phyloP scores from a whole-genome alignment of 768 basidiomycete species.

The Calocera viscosa region DNA sequence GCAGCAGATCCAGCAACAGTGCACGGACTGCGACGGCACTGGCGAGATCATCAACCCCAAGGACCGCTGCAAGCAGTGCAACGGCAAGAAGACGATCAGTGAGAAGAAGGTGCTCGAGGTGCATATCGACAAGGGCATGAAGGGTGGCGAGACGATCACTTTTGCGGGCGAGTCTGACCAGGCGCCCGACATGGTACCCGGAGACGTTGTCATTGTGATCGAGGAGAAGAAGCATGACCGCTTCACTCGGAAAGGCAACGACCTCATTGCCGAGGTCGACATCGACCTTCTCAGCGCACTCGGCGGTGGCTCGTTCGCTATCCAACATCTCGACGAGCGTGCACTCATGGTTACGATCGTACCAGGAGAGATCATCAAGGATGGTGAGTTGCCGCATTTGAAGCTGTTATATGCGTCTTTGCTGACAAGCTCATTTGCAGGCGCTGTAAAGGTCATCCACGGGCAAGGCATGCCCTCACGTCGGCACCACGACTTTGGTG shows the following conservation, averaged over 20 bases:
- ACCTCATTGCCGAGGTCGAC: conserved; percentile 76
- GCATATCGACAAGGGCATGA: conserved; percentile 97
- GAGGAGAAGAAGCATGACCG: conserved; percentile 85
- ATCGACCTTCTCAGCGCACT: conserved; percentile 88
- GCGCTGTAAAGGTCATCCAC: conserved; percentile 76
- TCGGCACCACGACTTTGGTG: conserved; percentile 92
- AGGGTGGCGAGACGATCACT: conserved; percentile 77
- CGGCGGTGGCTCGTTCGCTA: conserved; percentile 77
- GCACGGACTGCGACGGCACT: conserved; percentile 84
- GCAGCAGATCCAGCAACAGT: conserved; percentile 92
- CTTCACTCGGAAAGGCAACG: conserved; percentile 80
- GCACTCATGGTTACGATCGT: conserved; percentile 69
- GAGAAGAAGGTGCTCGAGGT: conserved; percentile 98
- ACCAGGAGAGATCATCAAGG: conserved; percentile 85
- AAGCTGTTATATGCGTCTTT: conserved; percentile 11
- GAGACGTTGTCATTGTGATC: conserved; percentile 87
- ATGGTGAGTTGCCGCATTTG: conserved; percentile 47
- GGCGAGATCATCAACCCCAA: conserved; percentile 91
- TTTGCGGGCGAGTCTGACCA: conserved; percentile 90
- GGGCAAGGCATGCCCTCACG: conserved; percentile 98
- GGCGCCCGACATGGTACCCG: conserved; percentile 73
- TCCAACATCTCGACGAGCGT: conserved; percentile 90
- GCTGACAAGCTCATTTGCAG: conserved; percentile 31
- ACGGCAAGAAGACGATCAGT: conserved; percentile 84
- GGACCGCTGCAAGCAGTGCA: conserved; percentile 84